phyloP scores from a whole-genome alignment of 202 grass and related monocot genomes.

The Elaeis oleifera region DNA sequence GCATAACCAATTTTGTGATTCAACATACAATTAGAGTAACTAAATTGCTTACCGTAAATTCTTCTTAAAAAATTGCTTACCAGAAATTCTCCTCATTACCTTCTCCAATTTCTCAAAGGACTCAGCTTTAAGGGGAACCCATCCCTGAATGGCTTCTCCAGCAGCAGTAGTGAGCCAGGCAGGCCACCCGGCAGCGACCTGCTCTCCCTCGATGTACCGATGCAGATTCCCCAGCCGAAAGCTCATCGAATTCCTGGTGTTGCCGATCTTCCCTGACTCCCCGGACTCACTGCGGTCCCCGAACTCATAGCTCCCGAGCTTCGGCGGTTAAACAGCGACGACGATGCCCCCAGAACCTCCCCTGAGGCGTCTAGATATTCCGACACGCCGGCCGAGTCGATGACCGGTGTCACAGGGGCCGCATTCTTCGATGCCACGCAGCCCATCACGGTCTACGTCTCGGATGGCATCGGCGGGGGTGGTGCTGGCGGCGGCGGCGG shows the following conservation, averaged over 20 bases:
- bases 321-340: constrained; percentile 30
- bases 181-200: constrained; percentile 69
- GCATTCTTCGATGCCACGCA: constrained; percentile 59
- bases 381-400: constrained; percentile 29
- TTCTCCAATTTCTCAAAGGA: constrained; percentile 73
- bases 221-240: constrained; percentile 43
- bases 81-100: constrained; percentile 17
- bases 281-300: constrained; percentile 10
- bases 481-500: neutral
- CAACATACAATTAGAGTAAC: no score
- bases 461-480: no score
- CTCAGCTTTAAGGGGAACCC: constrained; percentile 71
- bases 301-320: constrained; percentile 20
- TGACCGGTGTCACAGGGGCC: constrained; percentile 37
- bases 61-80: no score
- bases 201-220: constrained; percentile 51
- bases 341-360: neutral
- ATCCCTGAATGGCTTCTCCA: constrained; percentile 81
- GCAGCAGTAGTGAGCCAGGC: constrained; percentile 70
- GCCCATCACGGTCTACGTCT: constrained; percentile 41
- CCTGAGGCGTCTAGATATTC: constrained; percentile 27
- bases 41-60: no score
- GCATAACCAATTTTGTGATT: no score
- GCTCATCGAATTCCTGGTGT: constrained; percentile 6
- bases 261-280: constrained; percentile 15